Base-by-base conservation (phyloP, 1,284 basidiomycete genomes). In the Golubevia sp. region DNA sequence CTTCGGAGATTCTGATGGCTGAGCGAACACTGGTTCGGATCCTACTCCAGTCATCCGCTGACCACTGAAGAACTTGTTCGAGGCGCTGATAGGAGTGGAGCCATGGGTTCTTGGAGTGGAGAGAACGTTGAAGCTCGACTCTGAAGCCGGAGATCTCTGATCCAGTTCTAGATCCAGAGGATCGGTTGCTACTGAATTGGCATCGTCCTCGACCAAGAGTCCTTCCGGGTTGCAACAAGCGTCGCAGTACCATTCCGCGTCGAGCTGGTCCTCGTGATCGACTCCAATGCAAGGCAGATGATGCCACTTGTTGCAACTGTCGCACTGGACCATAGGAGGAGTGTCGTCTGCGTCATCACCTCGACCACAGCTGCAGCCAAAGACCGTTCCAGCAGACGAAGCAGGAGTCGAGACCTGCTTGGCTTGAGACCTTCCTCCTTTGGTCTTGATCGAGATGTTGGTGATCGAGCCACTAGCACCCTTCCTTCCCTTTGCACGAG, bases 241-340 rank as follows among this genome's bases (percentile, higher is more conserved):
- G n/a, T 65, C 51, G 34, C 82, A 84, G 69, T 66, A 82, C 82
- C 82, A 84, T 25, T 81, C 74, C 49, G 77, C 79, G 30, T 71
- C 76, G 15, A 81, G 69, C 18, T 80, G 72, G 54, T 74, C 73
- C 38, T 73, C 74, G 24, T 66, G 70, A 38, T 63, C 62, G 51
- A 84, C 68, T 15, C 80, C 79, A 49, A 82, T 70, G 59, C 83
- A 84, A 2, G 70, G 66, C 55, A 83, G 62, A 57, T 84, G 83
- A 50, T 79, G 75, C 83, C 83, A 84, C 15, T 61, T 61, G 34
- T 65, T 62, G 66, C 83, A 84, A 27, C 64, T 63, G 56, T 84
- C 80, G 67, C 83, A 84, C 61, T 76, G 77, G 11, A 84, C 81
- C 79, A 84, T 81, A 27, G 38, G 38, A 44, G 38, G 38, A 44